Percentiles rank a stretch among this genome's conserved stretches.
Conservation (phyloP, 495 filamentous ascomycete species). For the Lasiosphaeriaceae sp. region DNA sequence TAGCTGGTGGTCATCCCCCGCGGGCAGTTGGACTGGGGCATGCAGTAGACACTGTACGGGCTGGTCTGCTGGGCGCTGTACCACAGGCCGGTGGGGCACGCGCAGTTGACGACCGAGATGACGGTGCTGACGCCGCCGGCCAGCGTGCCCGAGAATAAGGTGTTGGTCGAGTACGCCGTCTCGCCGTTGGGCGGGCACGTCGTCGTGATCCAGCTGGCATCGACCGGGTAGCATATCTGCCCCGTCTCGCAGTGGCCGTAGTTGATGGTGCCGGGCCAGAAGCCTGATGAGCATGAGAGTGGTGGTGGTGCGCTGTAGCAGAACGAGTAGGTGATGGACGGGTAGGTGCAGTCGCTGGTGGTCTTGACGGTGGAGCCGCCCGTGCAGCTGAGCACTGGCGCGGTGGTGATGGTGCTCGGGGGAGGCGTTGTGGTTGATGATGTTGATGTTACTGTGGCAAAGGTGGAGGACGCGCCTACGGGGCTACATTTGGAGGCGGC, state of each 20-base stretch:
- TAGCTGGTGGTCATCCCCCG: background rate
- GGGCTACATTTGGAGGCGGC: background rate
- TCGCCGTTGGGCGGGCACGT: background rate
- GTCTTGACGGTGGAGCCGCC: background rate
- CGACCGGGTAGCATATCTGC: background rate
- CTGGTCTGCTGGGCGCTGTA: background rate
- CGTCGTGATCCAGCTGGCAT: background rate
- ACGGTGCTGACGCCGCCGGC: background rate
- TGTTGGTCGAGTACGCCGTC: background rate
- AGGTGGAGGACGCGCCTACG: background rate
- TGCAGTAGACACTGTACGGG: background rate
- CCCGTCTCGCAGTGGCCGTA: background rate
- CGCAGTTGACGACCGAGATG: background rate
- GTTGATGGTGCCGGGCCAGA: background rate
- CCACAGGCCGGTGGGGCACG: background rate
- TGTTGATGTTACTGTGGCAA: background rate
- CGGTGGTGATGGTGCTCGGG: background rate
- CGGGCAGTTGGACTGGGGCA: background rate
- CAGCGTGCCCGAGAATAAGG: background rate
- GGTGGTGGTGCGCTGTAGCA: background rate
- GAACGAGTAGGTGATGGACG: background rate
- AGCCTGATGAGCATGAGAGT: background rate
- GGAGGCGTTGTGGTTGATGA: background rate
- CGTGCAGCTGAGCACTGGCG: background rate
- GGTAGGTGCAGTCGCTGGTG: background rate